These are phyloP conservation scores for Mimosa bimucronata DNA, from an alignment of 306 rosid species.

Conservation along the genomic window DNA sequence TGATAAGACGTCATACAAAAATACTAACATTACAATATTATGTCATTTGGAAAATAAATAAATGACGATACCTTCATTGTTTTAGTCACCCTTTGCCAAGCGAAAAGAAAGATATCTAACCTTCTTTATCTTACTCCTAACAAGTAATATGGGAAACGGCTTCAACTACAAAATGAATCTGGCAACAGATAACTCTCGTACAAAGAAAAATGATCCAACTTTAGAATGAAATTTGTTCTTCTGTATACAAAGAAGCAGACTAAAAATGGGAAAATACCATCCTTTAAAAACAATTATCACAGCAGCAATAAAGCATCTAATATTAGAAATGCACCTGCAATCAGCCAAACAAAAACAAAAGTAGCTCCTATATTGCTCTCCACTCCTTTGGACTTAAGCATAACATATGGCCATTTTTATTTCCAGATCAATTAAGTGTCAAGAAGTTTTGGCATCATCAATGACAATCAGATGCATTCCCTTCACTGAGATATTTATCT, in stretches of 20 bases:
- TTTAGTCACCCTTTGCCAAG: conserved; percentile 71
- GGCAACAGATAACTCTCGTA: conserved; percentile 51
- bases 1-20: conserved; percentile 14
- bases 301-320: conserved; percentile 11
- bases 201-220: conserved; percentile 38
- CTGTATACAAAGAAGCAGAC: neutral
- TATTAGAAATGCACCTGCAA: conserved; percentile 36
- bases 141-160: neutral
- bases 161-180: conserved; percentile 34
- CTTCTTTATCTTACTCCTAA: conserved; percentile 47
- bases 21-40: neutral
- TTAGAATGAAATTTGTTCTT: neutral
- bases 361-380: conserved; percentile 31
- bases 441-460: conserved; percentile 34
- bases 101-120: conserved; percentile 45
- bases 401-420: conserved; percentile 23
- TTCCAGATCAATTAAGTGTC: conserved; percentile 50
- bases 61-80: conserved; percentile 60
- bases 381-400: conserved; percentile 43
- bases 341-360: conserved; percentile 34
- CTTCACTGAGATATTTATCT: conserved; percentile 37
- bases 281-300: conserved; percentile 41
- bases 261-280: conserved; percentile 39
- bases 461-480: conserved; percentile 38
- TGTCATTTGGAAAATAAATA: conserved; percentile 17